Base-by-base conservation (phyloP, 176 grass and related monocot species). In the Hyparrhenia diplandra region DNA sequence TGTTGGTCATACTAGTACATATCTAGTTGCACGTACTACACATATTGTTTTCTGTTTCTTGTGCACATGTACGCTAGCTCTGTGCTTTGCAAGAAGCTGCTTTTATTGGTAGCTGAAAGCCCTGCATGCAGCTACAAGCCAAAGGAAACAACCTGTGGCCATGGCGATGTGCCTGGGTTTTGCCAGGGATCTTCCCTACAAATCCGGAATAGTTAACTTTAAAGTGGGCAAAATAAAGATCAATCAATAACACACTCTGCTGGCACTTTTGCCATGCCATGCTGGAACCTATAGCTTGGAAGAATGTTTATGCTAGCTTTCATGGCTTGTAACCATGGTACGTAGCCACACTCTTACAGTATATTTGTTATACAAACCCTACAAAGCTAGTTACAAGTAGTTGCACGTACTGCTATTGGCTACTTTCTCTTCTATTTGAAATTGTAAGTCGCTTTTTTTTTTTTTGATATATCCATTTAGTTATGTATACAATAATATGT, bases 31-130 rank as follows among this genome's bases (percentile, higher is more conserved):
- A 88, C 80, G 75, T 45, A 11, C 24, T 37, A 8, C 5, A 37
- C 4, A 23, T n/a, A 23, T 57, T 23, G 20, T 57, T 2, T 32
- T 32, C 52, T 23, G 24, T 61, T 74, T 45, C 64, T 13, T 31
- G 14, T 36, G 80, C 86, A 88, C 80, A 83, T 79, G 86, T n/a
- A n/a, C 80, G 58, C 58, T n/a, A n/a, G n/a, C n/a, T n/a, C n/a
- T n/a, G n/a, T 23, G 55, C 49, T 75, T 67, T 67, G 35, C 46
- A 73, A 34, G 45, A 55, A 55, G 6, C 77, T 67, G 57, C 21
- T 18, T 77, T 71, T 32, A n/a, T 2, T 32, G 40, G 27, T 32
- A 59, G 25, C 24, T 18, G 39, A 45, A 67, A 45, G 25, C 17
- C 43, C 10, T 75, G 71, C n/a, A n/a, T n/a, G n/a, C 70, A 2